Percentiles rank a stretch among this genome's conserved stretches.
Conservation (phyloP, 192 early-diverging fungal genomes). For the Phycomyces nitens region DNA sequence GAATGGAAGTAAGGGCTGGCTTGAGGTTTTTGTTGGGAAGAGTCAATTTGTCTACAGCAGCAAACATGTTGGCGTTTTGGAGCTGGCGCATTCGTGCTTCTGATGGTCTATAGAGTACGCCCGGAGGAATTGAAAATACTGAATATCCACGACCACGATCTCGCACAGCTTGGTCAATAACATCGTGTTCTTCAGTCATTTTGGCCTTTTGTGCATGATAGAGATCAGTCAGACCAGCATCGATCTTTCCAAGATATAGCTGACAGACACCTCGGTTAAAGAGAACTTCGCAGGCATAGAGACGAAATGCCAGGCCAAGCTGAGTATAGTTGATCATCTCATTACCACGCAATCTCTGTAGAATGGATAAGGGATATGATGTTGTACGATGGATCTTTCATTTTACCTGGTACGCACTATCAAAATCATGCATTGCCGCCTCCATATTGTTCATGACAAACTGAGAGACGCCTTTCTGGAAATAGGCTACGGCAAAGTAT, state of each 20-base stretch:
- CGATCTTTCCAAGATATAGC: constrained; percentile 68
- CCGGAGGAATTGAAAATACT: constrained; percentile 75
- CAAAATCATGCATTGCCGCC: constrained; percentile 74
- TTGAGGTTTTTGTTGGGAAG: constrained; percentile 1
- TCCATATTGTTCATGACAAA: constrained; percentile 70
- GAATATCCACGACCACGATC: constrained; percentile 62
- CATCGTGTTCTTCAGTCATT: constrained; percentile 65
- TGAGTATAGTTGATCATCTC: constrained; percentile 93
- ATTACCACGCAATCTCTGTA: constrained; percentile 76
- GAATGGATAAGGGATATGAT: constrained; percentile 9
- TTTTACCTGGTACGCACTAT: constrained; percentile 74
- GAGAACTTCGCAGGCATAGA: constrained; percentile 84
- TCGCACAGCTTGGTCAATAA: constrained; percentile 62
- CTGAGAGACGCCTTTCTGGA: constrained; percentile 83
- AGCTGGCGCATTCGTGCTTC: constrained; percentile 65
- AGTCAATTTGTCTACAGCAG: constrained; percentile 52
- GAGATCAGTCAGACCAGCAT: constrained; percentile 70
- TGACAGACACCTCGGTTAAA: constrained; percentile 89
- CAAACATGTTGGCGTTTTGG: constrained; percentile 56
- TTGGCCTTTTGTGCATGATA: constrained; percentile 60
- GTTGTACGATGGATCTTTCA: too few species aligned
- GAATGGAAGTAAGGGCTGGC: constrained; percentile 2
- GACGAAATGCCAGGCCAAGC: constrained; percentile 85
- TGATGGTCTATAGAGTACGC: constrained; percentile 79
- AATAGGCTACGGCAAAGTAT: constrained; percentile 90